Conservation (phyloP, 192 early-diverging fungal genomes). For the Linnemannia elongata region DNA sequence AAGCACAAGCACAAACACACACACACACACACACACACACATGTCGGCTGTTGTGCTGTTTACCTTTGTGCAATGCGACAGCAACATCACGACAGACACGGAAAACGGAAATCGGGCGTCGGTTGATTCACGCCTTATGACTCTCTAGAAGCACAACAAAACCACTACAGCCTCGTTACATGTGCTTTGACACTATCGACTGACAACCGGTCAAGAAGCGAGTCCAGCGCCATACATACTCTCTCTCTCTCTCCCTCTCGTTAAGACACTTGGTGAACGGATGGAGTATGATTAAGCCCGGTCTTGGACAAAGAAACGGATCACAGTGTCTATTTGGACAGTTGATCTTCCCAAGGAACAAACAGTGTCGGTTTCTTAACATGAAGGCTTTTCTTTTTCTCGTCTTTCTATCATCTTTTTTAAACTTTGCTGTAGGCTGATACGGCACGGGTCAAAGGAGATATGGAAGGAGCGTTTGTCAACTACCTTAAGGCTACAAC, state of each 20-base stretch:
- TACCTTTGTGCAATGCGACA: background rate
- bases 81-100: background rate
- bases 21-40: no score
- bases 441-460: slow-evolving; percentile 31
- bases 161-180: background rate
- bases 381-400: background rate
- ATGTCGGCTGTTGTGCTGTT: background rate
- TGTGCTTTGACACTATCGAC: background rate
- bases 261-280: background rate
- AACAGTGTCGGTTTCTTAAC: background rate
- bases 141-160: background rate
- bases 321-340: background rate
- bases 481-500: slow-evolving; percentile 46
- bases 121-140: background rate
- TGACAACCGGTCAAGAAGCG: background rate
- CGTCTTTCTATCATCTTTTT: background rate
- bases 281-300: background rate
- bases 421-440: slow-evolving; percentile 21
- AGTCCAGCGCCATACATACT: background rate
- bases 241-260: background rate
- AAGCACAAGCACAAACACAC: no score
- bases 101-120: background rate
- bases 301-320: background rate
- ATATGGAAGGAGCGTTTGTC: slow-evolving; percentile 51
- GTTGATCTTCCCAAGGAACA: background rate